Evolutionary conservation across 225 moss, liverwort and hornwort genomes (phyloP).

Genomic region (Takakia lepidozioides): DNA sequence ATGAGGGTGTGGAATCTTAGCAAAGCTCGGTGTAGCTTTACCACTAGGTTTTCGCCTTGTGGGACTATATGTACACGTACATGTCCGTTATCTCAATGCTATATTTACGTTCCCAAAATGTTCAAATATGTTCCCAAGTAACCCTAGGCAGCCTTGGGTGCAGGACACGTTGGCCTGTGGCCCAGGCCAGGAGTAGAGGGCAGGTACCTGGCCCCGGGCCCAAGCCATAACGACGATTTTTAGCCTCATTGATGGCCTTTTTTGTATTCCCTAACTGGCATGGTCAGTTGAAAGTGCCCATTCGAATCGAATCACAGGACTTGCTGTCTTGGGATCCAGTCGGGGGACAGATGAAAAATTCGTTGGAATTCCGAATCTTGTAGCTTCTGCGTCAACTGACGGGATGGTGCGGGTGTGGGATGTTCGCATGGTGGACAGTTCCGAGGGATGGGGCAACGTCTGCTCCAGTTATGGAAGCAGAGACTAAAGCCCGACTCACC

Average conservation of each 20-base stretch:
- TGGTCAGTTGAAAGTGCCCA: slow-evolving; percentile 68
- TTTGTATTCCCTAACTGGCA: slow-evolving; percentile 61
- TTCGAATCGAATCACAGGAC: slow-evolving; percentile 72
- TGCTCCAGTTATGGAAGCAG: slow-evolving; percentile 58
- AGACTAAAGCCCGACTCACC: slow-evolving; percentile 78
- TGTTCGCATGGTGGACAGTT: slow-evolving; percentile 41
- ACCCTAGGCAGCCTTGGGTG: too few species aligned
- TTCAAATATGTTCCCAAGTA: too few species aligned
- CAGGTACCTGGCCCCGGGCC: too few species aligned
- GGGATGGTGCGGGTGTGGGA: slow-evolving; percentile 88
- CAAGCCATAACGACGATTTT: too few species aligned
- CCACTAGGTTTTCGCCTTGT: slow-evolving; percentile 58
- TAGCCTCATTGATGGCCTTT: too few species aligned
- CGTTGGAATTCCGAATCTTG: slow-evolving; percentile 37
- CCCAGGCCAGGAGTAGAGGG: too few species aligned
- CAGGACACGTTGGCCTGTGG: too few species aligned
- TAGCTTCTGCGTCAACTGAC: slow-evolving; percentile 92
- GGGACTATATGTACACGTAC: too few species aligned
- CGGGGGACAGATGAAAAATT: slow-evolving; percentile 19
- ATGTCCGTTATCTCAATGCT: too few species aligned
- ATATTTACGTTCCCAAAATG: too few species aligned
- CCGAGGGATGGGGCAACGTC: slow-evolving; percentile 22
- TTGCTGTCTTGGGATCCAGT: slow-evolving; percentile 54
- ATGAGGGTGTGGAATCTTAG: slow-evolving; percentile 98
- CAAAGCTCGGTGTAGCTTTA: slow-evolving; percentile 85